Evolutionary conservation across 441 rosid genomes (phyloP).

Genomic region (Populus hybrid): DNA sequence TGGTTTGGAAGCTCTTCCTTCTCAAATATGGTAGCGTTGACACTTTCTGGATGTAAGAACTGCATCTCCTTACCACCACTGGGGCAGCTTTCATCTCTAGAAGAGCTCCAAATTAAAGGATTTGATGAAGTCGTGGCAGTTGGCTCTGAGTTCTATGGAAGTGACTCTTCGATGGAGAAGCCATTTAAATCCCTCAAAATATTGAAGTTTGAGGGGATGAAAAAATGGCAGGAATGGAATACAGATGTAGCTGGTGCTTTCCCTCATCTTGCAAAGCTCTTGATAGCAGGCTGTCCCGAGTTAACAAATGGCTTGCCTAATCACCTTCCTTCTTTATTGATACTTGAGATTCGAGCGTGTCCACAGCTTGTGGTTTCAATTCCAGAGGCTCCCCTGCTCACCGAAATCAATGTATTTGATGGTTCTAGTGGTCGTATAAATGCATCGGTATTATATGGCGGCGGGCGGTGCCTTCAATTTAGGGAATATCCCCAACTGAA

Average conservation of each 20-base stretch:
- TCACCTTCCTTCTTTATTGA: not conserved
- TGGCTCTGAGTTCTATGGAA: no score
- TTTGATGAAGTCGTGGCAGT: no score
- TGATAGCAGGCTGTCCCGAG: no score
- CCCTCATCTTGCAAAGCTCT: no score
- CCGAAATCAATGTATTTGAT: not conserved
- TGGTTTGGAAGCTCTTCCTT: constrained; percentile 17
- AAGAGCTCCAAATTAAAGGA: no score
- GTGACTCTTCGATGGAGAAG: no score
- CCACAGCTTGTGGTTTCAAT: not conserved
- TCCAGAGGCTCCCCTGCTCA: not conserved
- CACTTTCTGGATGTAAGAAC: not conserved
- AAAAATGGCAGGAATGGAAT: no score
- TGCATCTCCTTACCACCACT: constrained; percentile 4
- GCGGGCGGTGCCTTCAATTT: not conserved
- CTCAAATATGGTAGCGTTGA: not conserved
- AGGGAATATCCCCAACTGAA: not conserved
- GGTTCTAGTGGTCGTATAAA: not conserved
- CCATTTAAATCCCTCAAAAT: no score
- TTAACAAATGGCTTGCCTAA: not conserved
- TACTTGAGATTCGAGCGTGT: not conserved
- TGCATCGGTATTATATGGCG: not conserved
- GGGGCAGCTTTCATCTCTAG: constrained; percentile 22
- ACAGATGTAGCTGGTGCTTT: no score
- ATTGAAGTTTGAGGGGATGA: no score